Evolutionary conservation across 2,329 filamentous ascomycete genomes (phyloP), one percentile per base, ranked within the genome.

Genomic region (Pseudogymnoascus verrucosus): DNA sequence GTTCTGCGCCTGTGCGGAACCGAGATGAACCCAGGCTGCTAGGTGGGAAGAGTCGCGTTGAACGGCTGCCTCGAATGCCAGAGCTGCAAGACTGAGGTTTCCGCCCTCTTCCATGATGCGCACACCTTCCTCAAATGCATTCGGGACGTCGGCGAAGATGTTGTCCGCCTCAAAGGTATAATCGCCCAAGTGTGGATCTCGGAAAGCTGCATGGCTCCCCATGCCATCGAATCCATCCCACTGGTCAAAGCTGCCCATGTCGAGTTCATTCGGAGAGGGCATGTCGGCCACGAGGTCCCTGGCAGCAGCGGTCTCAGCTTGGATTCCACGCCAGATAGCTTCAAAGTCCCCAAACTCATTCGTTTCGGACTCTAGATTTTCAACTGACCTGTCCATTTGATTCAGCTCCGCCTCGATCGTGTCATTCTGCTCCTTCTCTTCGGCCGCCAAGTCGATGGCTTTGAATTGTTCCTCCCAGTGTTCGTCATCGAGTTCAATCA

Each of bases 401-500:
- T 96, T 88, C 70, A 98, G 83, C 80, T 98, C 93, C 65, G 84
- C 61, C 63, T 78, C 68, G 67, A 72, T 71, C 67, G 73, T 54
- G 37, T 74, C 12, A 68, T 70, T 51, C 71, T 78, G 68, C 63
- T 79, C 74, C 64, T 81, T 75, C 67, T 80, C 75, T 61, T 83
- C 74, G 62, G 78, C 73, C 66, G 87, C 80, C 67, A 88, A 78
- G 74, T 93, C 91, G 74, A 97, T 87, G 76, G 95, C 86, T 64
- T 91, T 90, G 75, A 99, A 99, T 75, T 98, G 92, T 70, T 92
- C 91, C 77, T 98, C 93, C 95, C 95, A 98, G 73, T 96, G 89
- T 72, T 89, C 81, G 70, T 99, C 93, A 74, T 97, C 91, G 23
- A 98, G 84, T 78, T 98, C 95, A 11, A 98, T 88, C 78, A 98